Evolutionary conservation across 2,329 filamentous ascomycete species (phyloP), one percentile per base, ranked within the genome.

Genomic region (Colletotrichum sp.): DNA sequence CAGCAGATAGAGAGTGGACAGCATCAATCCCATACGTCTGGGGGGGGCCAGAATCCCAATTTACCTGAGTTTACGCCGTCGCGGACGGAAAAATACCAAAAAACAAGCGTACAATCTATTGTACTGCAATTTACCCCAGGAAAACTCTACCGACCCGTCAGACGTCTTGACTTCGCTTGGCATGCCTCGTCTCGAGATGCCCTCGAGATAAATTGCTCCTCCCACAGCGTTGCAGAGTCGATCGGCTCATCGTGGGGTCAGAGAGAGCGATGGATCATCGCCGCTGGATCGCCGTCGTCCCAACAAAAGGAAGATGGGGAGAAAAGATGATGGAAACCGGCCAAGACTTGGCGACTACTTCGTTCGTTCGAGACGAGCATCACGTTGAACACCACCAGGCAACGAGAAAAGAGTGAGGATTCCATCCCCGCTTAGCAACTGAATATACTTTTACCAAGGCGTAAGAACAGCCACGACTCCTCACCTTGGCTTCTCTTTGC

Each of bases 191-290:
- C 62, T 73, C 61, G 62, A 66, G 15, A 62, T 71, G 62, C 68
- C 57, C 62, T 73, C 68, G 68, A 71, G 71, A 66, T 73, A 71
- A 63, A 73, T 71, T 73, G 62, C 71, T 33, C 61, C 24, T 24
- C 13, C 34, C 43, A 51, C 43, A 51, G 33, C 61, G 55, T 64
- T 15, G 34, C 57, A 24, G 57, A 51, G 4, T 24, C 43, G 43
- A 51, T 55, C 58, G 29, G 31, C 8, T 5, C 38, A 29, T 36
- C 12, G 29, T 65, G 43, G 43, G 43, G 47, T 51, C 11, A 55
- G 13, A n/a, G n/a, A 21, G 59, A 18, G 29, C 24, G 24, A 27
- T 27, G 24, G 24, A 27, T 27, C 24, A 27, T 27, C 24, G 24
- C 18, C 24, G 36, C 51, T 24, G 24, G 33, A 34, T 63, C 34